A percentile compares a stretch with the other conserved stretches of the same genome.
Evolutionary conservation across 202 grass and related monocot genomes (phyloP).

Genomic region (Hordeum pubiflorum): DNA sequence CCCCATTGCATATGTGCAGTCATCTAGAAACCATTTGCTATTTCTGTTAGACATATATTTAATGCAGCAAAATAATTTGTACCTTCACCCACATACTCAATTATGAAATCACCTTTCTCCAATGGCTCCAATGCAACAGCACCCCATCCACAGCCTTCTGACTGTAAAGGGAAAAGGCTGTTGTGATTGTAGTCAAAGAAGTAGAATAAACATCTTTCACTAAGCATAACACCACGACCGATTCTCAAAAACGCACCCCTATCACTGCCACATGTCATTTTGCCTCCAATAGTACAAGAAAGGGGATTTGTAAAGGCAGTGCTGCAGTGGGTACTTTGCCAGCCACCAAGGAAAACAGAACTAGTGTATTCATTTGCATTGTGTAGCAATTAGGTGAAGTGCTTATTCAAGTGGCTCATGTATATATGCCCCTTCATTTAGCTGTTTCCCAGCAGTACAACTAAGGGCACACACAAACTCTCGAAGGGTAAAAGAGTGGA

Average conservation of each 20-base stretch:
- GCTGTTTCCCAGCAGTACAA: neutral
- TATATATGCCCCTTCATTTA: constrained; percentile 3
- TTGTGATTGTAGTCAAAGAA: constrained; percentile 21
- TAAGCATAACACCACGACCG: constrained; percentile 7
- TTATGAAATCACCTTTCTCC: constrained; percentile 90
- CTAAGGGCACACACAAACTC: neutral
- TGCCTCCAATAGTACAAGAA: neutral
- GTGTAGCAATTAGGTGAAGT: neutral
- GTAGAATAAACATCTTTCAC: neutral
- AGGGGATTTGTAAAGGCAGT: neutral
- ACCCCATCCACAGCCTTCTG: constrained; percentile 90
- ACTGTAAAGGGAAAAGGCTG: constrained; percentile 42
- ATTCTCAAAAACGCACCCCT: constrained; percentile 1
- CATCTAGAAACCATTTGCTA: constrained; percentile 12
- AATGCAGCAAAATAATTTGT: constrained; percentile 14
- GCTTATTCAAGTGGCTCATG: neutral
- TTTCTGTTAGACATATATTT: constrained; percentile 14
- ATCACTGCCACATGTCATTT: constrained; percentile 8
- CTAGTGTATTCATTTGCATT: neutral
- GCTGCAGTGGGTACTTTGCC: neutral
- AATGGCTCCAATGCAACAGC: constrained; percentile 68
- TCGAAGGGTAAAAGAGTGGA: neutral
- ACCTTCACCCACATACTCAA: constrained; percentile 99
- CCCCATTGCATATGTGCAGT: neutral
- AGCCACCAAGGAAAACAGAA: neutral